Evolutionary conservation across 2,329 filamentous ascomycete genomes (phyloP), one percentile per base, ranked within the genome.

Genomic region (Diaporthe helianthi): DNA sequence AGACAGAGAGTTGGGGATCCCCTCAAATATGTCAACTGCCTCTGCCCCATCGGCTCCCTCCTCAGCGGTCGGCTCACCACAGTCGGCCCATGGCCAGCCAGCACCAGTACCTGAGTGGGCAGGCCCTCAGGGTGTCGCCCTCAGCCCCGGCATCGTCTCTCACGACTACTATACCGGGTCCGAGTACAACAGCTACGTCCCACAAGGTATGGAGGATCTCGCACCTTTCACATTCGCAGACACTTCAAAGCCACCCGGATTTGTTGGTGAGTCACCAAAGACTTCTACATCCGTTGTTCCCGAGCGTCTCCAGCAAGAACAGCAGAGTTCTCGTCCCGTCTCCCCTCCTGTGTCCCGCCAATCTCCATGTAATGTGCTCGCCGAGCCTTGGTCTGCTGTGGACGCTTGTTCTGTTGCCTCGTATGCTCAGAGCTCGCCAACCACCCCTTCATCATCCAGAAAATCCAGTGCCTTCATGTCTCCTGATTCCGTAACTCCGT

Each of bases 41-140:
- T 91, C 87, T 69, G 89, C 80, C 68, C 87, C 82, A 65, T 92
- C 90, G 64, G 88, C 87, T 4, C 83, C 89, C 8, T 92, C 90
- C 1, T 92, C 90, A 10, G 88, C 87, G 66, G 86, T 90, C 71
- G 89, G 89, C 68, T 92, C 90, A 26, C 90, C 90, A 31, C 87
- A 89, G 74, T 90, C 89, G 1, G 85, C 86, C 72, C 85, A 87
- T 75, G 85, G 85, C 68, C 86, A 87, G 73, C 79, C 86, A 72
- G 86, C 86, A 71, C 82, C 83, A 74, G 84, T 87, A 63, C 83
- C 88, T 54, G 87, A 89, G 70, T 92, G 89, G 87, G 79, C 84
- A 73, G 79, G 83, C 70, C 78, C 81, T 70, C 80, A 86, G 64
- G 85, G 85, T 65, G 80, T 92, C 44, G 87, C 85, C 63, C 82